These are phyloP conservation scores for Solanum chiquidenum DNA, from an alignment of 257 asterid genomes.

Conservation along the genomic window DNA sequence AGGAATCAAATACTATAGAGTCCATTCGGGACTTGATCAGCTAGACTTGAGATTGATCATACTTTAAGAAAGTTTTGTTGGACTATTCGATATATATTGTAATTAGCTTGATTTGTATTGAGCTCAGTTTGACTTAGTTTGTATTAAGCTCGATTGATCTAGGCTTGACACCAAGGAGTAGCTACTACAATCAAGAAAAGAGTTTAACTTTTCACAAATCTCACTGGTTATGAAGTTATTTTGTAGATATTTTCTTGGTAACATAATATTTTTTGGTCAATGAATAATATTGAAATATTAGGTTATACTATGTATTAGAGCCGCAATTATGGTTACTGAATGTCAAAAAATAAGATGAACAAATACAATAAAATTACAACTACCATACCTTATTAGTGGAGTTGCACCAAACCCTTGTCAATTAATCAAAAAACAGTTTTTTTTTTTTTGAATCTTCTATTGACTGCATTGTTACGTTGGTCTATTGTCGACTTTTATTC, in stretches of 20 bases:
- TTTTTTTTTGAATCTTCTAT: background rate
- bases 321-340: background rate
- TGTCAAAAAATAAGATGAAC: constrained; percentile 16
- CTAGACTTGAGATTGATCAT: background rate
- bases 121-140: no score
- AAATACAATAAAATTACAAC: constrained; percentile 29
- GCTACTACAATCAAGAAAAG: no score
- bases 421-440: background rate
- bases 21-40: background rate
- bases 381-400: constrained; percentile 32
- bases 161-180: no score
- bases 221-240: background rate
- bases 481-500: background rate
- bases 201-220: background rate
- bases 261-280: background rate
- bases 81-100: background rate
- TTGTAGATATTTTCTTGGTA: background rate
- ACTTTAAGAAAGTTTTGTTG: background rate
- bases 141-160: background rate
- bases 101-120: background rate
- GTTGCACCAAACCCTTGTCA: constrained; percentile 27
- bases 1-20: background rate
- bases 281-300: background rate
- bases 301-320: background rate
- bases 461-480: background rate